phyloP scores from a whole-genome alignment of 148 eudicot species.

The Chenopodium berlandieri region DNA sequence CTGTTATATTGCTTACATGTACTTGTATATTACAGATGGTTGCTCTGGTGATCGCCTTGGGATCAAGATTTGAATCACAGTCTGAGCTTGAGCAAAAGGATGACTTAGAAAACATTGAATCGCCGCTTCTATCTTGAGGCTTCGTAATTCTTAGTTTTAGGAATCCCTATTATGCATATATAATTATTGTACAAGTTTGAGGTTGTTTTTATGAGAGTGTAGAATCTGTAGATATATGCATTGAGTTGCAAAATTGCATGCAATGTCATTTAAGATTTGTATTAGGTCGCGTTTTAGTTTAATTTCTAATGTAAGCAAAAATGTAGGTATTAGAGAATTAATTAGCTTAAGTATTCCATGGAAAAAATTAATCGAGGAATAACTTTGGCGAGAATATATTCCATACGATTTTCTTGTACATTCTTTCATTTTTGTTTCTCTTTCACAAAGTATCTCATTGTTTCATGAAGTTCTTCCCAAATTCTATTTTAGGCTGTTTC shows the following conservation, averaged over 20 bases:
- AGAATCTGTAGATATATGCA: background rate
- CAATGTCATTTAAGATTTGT: background rate
- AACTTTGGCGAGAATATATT: too few species aligned
- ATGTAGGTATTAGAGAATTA: background rate
- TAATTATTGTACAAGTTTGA: background rate
- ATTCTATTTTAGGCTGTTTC: too few species aligned
- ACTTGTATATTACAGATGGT: conserved; percentile 28
- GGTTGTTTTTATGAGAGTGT: background rate
- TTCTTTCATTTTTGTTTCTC: too few species aligned
- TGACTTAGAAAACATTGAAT: conserved; percentile 32
- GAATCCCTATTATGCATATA: background rate
- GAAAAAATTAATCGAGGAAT: too few species aligned
- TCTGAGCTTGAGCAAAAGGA: conserved; percentile 20
- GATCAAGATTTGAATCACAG: conserved; percentile 28
- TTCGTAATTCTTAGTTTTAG: background rate
- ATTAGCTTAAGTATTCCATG: too few species aligned
- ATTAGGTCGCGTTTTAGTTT: background rate
- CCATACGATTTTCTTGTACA: too few species aligned
- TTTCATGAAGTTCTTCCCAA: too few species aligned
- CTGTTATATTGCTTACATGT: conserved; percentile 7
- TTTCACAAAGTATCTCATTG: too few species aligned
- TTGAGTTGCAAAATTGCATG: background rate
- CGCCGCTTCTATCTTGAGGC: conserved; percentile 41
- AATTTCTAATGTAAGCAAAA: background rate
- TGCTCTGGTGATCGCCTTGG: conserved; percentile 38